phyloP scores from a whole-genome alignment of 495 filamentous ascomycete species.

The Hyaloscypha hepaticicola region DNA sequence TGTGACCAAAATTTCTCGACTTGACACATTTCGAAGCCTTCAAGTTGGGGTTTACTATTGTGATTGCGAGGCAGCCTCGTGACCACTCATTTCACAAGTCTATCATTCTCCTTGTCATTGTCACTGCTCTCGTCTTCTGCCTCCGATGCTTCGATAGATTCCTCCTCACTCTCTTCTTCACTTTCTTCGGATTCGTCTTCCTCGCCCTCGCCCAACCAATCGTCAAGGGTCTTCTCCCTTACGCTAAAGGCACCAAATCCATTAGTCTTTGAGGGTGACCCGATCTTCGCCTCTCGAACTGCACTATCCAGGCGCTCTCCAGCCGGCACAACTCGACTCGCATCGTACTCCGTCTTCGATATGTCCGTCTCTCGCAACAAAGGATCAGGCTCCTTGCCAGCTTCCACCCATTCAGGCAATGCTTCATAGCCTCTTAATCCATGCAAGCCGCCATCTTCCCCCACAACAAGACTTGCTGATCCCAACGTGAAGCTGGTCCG shows the following conservation, averaged over 20 bases:
- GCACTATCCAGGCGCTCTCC: slow-evolving; percentile 63
- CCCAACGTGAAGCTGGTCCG: slow-evolving; percentile 75
- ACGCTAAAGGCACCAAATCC: slow-evolving; percentile 18
- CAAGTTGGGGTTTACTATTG: slow-evolving; percentile 20
- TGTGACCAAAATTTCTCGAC: slow-evolving; percentile 22
- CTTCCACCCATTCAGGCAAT: slow-evolving; percentile 80
- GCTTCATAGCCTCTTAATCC: slow-evolving; percentile 73
- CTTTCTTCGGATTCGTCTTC: slow-evolving; percentile 47
- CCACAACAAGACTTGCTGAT: slow-evolving; percentile 80
- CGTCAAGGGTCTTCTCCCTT: slow-evolving; percentile 74
- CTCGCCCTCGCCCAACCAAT: slow-evolving; percentile 67
- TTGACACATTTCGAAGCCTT: slow-evolving; percentile 1
- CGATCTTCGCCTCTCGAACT: slow-evolving; percentile 28
- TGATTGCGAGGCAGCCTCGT: slow-evolving; percentile 9
- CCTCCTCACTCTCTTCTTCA: slow-evolving; percentile 41
- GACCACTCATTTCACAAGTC: slow-evolving; percentile 40
- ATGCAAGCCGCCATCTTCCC: slow-evolving; percentile 66
- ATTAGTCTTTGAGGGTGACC: slow-evolving; percentile 28
- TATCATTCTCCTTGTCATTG: slow-evolving; percentile 47
- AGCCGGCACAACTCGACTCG: slow-evolving; percentile 52
- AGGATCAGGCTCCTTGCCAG: slow-evolving; percentile 75
- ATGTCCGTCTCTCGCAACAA: slow-evolving; percentile 59
- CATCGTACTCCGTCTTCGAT: slow-evolving; percentile 37
- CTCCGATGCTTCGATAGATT: slow-evolving; percentile 39
- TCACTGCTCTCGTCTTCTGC: slow-evolving; percentile 40